phyloP scores from a whole-genome alignment of 257 asterid species.

The Pogostemon cablin region DNA sequence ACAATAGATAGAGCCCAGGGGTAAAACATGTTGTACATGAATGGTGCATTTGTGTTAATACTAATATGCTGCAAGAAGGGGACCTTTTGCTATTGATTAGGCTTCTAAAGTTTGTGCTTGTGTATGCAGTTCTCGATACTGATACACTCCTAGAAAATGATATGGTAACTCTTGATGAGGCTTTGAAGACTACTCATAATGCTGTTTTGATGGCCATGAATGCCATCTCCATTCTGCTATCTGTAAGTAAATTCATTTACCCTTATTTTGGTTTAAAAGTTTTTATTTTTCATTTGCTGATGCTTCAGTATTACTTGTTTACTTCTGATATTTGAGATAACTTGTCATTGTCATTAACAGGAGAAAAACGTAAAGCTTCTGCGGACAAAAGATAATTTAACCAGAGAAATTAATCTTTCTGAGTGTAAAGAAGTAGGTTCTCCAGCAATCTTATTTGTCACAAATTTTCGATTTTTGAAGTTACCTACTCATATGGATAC shows the following conservation, averaged over 20 bases:
- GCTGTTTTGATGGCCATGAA: slow-evolving; percentile 92
- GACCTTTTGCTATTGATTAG: slow-evolving; percentile 51
- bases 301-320: slow-evolving; percentile 25
- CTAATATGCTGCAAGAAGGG: slow-evolving; percentile 47
- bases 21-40: slow-evolving; percentile 15
- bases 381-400: slow-evolving; percentile 44
- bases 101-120: slow-evolving; percentile 41
- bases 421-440: slow-evolving; percentile 61
- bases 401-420: slow-evolving; percentile 57
- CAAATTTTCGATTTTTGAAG: slow-evolving; percentile 11
- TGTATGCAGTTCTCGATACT: slow-evolving; percentile 84
- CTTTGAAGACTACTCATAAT: slow-evolving; percentile 72
- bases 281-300: slow-evolving; percentile 18
- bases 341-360: slow-evolving; percentile 48
- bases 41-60: slow-evolving; percentile 42
- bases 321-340: slow-evolving; percentile 18
- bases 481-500: slow-evolving; percentile 10
- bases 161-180: slow-evolving; percentile 92
- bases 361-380: slow-evolving; percentile 63
- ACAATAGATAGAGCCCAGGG: slow-evolving; percentile 8
- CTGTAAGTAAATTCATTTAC: slow-evolving; percentile 54
- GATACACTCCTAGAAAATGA: slow-evolving; percentile 86
- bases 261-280: slow-evolving; percentile 28
- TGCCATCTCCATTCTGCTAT: slow-evolving; percentile 70
- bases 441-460: slow-evolving; percentile 13